Evolutionary conservation across 75 land plant species (phyloP).

Genomic region (Cunninghamia lanceolata): DNA sequence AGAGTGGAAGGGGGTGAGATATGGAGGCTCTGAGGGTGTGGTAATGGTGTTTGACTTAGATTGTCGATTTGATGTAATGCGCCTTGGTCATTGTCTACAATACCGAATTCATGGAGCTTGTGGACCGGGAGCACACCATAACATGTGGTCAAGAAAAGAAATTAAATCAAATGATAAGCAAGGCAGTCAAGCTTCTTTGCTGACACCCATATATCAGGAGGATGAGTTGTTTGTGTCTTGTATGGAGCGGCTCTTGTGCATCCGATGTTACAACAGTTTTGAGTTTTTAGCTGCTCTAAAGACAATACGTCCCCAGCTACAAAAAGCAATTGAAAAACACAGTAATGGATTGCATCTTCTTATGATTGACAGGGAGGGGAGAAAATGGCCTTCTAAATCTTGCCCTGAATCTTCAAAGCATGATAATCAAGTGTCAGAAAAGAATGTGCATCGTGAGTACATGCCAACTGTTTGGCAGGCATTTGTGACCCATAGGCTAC

Average conservation of each 20-base stretch:
- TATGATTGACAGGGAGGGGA: constrained; percentile 10
- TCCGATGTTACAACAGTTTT: no score
- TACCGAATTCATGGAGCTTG: constrained; percentile 31
- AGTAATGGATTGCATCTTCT: no score
- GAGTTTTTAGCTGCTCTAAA: no score
- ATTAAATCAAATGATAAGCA: no score
- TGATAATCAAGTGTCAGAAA: constrained; percentile 6
- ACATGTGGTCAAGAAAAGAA: no score
- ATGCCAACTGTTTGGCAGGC: constrained; percentile 66
- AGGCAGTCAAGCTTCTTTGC: no score
- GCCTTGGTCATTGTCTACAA: constrained; percentile 44
- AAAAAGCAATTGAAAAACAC: no score
- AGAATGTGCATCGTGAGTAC: constrained; percentile 36
- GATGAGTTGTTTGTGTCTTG: no score
- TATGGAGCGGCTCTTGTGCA: no score
- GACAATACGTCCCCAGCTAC: no score
- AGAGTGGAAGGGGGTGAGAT: constrained; percentile 52
- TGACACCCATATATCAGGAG: no score
- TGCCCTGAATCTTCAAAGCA: constrained; percentile 4
- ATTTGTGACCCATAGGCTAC: constrained; percentile 56
- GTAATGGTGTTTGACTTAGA: constrained; percentile 74
- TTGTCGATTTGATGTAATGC: constrained; percentile 72
- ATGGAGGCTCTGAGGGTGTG: constrained; percentile 66
- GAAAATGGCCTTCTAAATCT: constrained; percentile 18
- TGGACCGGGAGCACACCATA: no score